These are phyloP conservation scores for Thozetella sp. DNA, from an alignment of 495 filamentous ascomycete genomes.

Conservation along the genomic window DNA sequence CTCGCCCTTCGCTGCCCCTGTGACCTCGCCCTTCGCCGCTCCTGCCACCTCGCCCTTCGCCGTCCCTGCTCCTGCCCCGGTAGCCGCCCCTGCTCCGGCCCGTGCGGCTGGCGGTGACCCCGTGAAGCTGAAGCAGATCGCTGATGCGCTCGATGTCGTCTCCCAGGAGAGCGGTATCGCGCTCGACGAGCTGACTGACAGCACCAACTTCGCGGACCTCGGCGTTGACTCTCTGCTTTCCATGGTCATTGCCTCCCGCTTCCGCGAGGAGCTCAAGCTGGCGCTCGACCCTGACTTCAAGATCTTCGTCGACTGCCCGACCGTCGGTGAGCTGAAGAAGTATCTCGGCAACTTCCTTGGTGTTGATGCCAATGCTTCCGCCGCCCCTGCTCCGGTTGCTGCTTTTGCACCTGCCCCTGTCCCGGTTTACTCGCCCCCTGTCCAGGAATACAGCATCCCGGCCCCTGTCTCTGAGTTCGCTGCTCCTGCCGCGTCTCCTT, in stretches of 20 bases:
- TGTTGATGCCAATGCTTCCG: conserved; percentile 5
- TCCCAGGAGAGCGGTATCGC: conserved; percentile 45
- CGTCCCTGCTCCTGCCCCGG: too few species aligned
- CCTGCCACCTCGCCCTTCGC: too few species aligned
- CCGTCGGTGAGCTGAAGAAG: conserved; percentile 35
- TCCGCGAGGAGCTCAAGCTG: conserved; percentile 38
- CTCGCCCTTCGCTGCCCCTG: too few species aligned
- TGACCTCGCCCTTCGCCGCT: too few species aligned
- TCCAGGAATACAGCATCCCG: too few species aligned
- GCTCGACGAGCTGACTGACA: conserved; percentile 32
- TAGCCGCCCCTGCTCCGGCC: not conserved
- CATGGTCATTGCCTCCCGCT: conserved; percentile 30
- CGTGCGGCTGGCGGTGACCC: not conserved
- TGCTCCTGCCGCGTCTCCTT: too few species aligned
- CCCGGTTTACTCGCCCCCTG: too few species aligned
- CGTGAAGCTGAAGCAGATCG: not conserved
- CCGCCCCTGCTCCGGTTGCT: too few species aligned
- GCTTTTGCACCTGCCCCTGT: too few species aligned
- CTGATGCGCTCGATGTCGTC: conserved; percentile 33
- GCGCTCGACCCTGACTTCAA: conserved; percentile 40
- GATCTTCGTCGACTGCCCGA: conserved; percentile 58
- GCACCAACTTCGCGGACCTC: conserved; percentile 27
- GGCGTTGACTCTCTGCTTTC: conserved; percentile 44
- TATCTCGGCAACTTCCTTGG: conserved; percentile 20
- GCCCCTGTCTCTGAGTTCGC: too few species aligned